phyloP scores from a whole-genome alignment of 257 asterid genomes.

The Agastache rugosa region DNA sequence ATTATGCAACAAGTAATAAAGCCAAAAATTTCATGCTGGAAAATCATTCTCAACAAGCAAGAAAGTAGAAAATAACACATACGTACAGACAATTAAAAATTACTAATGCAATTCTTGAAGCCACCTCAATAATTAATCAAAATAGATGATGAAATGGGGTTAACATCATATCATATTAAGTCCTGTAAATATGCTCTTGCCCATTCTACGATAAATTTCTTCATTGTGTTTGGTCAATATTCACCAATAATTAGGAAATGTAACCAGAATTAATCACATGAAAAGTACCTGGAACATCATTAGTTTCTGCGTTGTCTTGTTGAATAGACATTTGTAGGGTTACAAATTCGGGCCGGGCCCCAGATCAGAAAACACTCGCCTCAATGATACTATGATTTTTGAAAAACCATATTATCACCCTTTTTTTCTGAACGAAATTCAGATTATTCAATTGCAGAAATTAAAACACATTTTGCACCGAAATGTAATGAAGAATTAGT shows the following conservation, averaged over 20 bases:
- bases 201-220: too few relatives aligned
- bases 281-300: constrained; percentile 40
- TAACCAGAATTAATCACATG: neutral
- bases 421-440: constrained; percentile 33
- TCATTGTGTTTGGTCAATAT: too few relatives aligned
- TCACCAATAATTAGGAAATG: neutral
- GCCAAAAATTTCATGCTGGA: neutral
- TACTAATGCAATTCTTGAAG: constrained; percentile 1
- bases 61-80: neutral
- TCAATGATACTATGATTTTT: constrained; percentile 26
- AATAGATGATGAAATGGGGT: neutral
- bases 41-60: constrained; percentile 2
- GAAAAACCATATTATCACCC: constrained; percentile 36
- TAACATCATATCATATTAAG: too few relatives aligned
- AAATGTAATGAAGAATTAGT: neutral
- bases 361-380: constrained; percentile 40
- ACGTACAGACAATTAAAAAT: neutral
- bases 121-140: neutral
- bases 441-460: constrained; percentile 8
- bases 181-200: too few relatives aligned
- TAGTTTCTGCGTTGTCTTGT: constrained; percentile 41
- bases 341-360: constrained; percentile 33
- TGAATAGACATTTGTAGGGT: constrained; percentile 47
- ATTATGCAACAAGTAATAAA: neutral
- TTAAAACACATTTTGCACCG: neutral